Base-by-base conservation (phyloP, 192 early-diverging fungal genomes). In the Allomyces javanicus region DNA sequence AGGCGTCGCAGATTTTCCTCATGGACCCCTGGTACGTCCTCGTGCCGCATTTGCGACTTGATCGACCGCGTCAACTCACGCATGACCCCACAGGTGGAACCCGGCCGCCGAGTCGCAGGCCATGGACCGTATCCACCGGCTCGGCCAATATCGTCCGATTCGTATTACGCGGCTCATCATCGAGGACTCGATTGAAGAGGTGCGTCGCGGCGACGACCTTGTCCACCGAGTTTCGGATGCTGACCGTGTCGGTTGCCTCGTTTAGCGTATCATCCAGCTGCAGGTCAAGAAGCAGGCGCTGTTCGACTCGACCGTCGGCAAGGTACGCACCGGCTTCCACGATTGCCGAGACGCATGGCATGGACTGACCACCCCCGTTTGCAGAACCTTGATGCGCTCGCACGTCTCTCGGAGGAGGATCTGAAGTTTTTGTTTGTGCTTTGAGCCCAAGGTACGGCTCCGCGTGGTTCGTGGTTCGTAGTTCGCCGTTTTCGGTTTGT, bases 271-370 rank as follows among this genome's bases (percentile, higher is more conserved):
- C 68, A 72, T 96, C 43, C 84, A 92, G 66, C 74, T 96, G 25
- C 93, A 96, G 72, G 87, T 92, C 62, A 96, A 94, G 81, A 96
- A 96, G 79, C 87, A 87, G 70, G 86, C 85, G 17, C 77, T 96
- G 69, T 90, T 93, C 25, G 81, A 89, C 64, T 85, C 83, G 7
- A 96, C 93, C 4, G 88, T 96, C 68, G 93, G 90, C 69, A 78
- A 79, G 67, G 24, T 25, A 17, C 24, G 40, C 19, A 40, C 3
- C 64, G 26, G 58, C 10, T 6, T 25, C 50, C 0, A 4, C 44
- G 1, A 45, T 62, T 27, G n/a, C 12, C 25, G 0, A 17, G 23
- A 17, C 23, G 25, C 68, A 24, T 33, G 11, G 12, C n/a, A 11
- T 11, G 45, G 12, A 22, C 25, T 61, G 26, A 61, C 24, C 24